Evolutionary conservation across 2,329 filamentous ascomycete species (phyloP), one percentile per base, ranked within the genome.

Genomic region (Scortechinia acanthostroma): DNA sequence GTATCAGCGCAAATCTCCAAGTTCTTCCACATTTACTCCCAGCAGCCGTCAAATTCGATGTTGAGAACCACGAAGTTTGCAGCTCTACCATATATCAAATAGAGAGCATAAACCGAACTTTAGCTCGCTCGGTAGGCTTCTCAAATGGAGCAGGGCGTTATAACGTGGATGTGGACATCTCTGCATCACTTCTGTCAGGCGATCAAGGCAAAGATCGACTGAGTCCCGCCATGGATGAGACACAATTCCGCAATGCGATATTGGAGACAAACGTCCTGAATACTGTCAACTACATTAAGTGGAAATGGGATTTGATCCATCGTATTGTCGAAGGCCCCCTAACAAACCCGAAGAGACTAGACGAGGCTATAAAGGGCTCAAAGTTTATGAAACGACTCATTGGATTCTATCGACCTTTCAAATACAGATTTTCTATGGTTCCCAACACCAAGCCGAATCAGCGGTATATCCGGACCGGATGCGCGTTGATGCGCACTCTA

Each of bases 11-110:
- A 43, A 77, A 89, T 42, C 70, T 98, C 20, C 93, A 98, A 57
- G 77, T 95, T 4, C 76, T 98, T 16, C 93, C 93, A 1, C 85
- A 91, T 49, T 72, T 97, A 1, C 86, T 98, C 55, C 74, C 83
- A 4, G 80, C 83, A 0, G 89, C 91, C 3, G 76, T 87, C 2
- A 76, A 81, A 23, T 88, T 91, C 20, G 71, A 78, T 19, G 73
- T 80, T 17, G 80, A 91, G 22, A 76, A 81, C 20, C 83, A 88
- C 45, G 91, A 91, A 53, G 73, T 86, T 46, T 89, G 91, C 4
- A 91, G 89, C 4, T 84, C 89, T 4, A 94, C 94, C 16, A 88
- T 98, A 13, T 98, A 97, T 57, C 93, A 97, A 59, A 95, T 98
- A 45, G 95, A 95, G 66, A 96, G 91, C 58, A 90, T 98, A 52